Conservation (phyloP, 169 alveolate genomes). For the Plasmodium gaboni region DNA sequence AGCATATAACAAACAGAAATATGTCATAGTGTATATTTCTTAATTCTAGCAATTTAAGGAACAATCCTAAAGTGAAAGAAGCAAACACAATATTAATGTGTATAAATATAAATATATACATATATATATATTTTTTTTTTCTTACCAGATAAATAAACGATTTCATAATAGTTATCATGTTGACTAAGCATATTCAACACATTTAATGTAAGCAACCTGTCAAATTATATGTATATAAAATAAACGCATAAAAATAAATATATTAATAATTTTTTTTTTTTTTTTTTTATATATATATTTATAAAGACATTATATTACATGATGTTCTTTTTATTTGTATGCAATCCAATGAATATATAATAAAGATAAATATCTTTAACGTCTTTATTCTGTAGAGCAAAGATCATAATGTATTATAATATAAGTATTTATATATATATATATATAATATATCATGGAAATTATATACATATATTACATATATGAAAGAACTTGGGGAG, state of each 20-base stretch:
- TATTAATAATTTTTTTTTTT: neutral
- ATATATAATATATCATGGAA: neutral
- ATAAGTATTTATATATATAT: neutral
- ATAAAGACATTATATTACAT: slow-evolving; percentile 16
- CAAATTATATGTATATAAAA: neutral
- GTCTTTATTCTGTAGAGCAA: slow-evolving; percentile 32
- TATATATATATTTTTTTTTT: neutral
- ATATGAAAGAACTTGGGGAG: slow-evolving; percentile 6
- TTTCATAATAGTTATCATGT: slow-evolving; percentile 22
- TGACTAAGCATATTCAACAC: slow-evolving; percentile 43
- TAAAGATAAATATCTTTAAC: slow-evolving; percentile 66
- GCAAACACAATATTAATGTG: neutral
- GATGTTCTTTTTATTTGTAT: slow-evolving; percentile 33
- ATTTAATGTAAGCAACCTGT: slow-evolving; percentile 25
- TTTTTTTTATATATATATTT: neutral
- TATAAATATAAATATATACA: neutral
- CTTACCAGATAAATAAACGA: slow-evolving; percentile 38
- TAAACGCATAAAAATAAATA: neutral
- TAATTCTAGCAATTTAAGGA: slow-evolving; percentile 46
- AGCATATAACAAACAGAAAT: slow-evolving; percentile 33
- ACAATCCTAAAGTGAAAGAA: slow-evolving; percentile 46
- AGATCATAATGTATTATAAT: neutral
- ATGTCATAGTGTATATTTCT: slow-evolving; percentile 37
- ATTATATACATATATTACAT: slow-evolving; percentile 19
- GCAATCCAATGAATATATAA: slow-evolving; percentile 60